phyloP scores from a whole-genome alignment of 257 asterid species.

The Eustoma russellianum region DNA sequence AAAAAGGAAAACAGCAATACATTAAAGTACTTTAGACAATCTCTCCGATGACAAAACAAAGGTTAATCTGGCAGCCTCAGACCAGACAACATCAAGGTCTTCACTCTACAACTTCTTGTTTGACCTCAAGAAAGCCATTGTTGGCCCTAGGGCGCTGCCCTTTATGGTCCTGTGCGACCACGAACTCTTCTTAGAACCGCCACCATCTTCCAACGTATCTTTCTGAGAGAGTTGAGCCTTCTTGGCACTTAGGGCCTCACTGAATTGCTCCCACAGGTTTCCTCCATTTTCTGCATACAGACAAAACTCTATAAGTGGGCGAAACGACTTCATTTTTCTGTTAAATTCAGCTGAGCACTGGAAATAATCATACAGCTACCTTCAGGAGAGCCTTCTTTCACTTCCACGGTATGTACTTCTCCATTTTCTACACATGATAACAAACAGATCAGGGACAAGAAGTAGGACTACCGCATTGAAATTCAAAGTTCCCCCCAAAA shows the following conservation, averaged over 20 bases:
- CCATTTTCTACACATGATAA: too few relatives aligned
- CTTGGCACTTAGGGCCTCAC: slow-evolving; percentile 46
- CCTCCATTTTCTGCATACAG: slow-evolving; percentile 28
- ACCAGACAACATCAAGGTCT: too few relatives aligned
- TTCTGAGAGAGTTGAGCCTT: slow-evolving; percentile 48
- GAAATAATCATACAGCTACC: too few relatives aligned
- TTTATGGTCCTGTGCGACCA: slow-evolving; percentile 58
- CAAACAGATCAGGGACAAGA: too few relatives aligned
- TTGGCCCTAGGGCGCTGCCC: slow-evolving; percentile 67
- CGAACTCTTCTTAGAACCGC: slow-evolving; percentile 27
- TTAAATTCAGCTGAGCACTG: too few relatives aligned
- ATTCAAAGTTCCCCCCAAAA: too few relatives aligned
- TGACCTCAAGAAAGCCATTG: slow-evolving; percentile 67
- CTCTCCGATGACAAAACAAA: background rate
- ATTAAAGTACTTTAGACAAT: background rate
- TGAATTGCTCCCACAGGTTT: slow-evolving; percentile 65
- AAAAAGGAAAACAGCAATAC: background rate
- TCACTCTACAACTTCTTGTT: slow-evolving; percentile 18
- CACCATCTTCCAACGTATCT: slow-evolving; percentile 28
- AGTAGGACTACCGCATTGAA: too few relatives aligned
- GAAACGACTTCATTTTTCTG: too few relatives aligned
- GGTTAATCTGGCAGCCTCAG: background rate
- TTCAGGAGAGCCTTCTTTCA: too few relatives aligned
- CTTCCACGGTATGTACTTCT: too few relatives aligned
- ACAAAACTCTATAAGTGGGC: background rate